A percentile compares a stretch with the other conserved stretches of the same genome.
Evolutionary conservation across 371 early-diverging fungal species (phyloP).

Genomic region (Lichtheimia ornata): DNA sequence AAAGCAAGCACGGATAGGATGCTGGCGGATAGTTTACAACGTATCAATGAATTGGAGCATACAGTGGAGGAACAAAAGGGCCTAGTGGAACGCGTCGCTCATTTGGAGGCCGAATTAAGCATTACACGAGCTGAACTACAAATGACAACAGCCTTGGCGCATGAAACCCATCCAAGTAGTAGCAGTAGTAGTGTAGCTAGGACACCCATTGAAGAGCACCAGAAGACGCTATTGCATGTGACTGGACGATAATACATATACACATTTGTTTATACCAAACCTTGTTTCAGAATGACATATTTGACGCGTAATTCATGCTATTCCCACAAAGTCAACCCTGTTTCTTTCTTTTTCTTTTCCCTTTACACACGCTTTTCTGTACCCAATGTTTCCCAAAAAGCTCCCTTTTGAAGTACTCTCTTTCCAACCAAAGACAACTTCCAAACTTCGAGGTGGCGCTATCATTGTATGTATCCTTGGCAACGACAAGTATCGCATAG

Average conservation of each 20-base stretch:
- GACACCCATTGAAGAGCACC: background rate
- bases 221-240: background rate
- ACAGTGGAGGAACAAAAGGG: slow-evolving; percentile 22
- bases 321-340: background rate
- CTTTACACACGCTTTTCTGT: background rate
- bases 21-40: slow-evolving; percentile 14
- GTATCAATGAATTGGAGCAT: slow-evolving; percentile 20
- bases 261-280: background rate
- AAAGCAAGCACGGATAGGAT: slow-evolving; percentile 18
- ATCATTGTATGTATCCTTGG: slow-evolving; percentile 27
- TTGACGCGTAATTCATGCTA: background rate
- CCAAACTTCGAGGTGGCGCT: slow-evolving; percentile 25
- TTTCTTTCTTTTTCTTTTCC: background rate
- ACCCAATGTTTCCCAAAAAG: slow-evolving; percentile 12
- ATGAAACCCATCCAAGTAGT: slow-evolving; percentile 10
- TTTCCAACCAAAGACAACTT: slow-evolving; percentile 24
- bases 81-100: slow-evolving; percentile 35
- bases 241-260: background rate
- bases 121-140: slow-evolving; percentile 39
- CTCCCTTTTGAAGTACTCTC: slow-evolving; percentile 31
- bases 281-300: no score
- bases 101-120: slow-evolving; percentile 42
- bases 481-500: no score
- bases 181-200: background rate
- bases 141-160: slow-evolving; percentile 22